Base-by-base conservation (phyloP, 2,329 filamentous ascomycete species). In the Penicillium verrucosum region DNA sequence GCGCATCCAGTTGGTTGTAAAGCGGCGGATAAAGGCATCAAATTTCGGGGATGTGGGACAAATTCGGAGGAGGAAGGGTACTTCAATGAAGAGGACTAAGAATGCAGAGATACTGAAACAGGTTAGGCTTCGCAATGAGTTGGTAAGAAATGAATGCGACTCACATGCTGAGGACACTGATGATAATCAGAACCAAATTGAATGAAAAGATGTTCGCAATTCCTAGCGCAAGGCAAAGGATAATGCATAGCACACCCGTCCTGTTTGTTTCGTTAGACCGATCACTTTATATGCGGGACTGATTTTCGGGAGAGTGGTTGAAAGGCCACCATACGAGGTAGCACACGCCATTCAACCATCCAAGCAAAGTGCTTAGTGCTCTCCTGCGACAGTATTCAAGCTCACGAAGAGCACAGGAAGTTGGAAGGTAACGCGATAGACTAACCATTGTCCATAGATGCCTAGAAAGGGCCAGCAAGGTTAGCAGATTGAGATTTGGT, bases 1-100 rank as follows among this genome's bases (percentile, higher is more conserved):
- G 77, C 94, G 92, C 87, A 94, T 95, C 80, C 92, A 97, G 81
- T 97, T 97, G 58, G 92, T 96, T 62, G 91, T 91, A 80, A 99
- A 90, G 70, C 85, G 88, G 76, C 93, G 92, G 75, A 99, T 93
- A 73, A 92, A 88, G 64, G 79, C 80, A 75, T 99, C 94, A 78
- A 99, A 99, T 63, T 84, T 86, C 62, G 87, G 77, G 14, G 93
- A 97, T 6, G 94, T 99, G 57, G 94, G 94, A 80, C 94, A 99
- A 79, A 99, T 97, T 77, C 94, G 90, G 60, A 99, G 87, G 56
- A 99, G 89, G 58, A 97, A 87, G 29, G 94, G 94, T 18, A 99
- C 88, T 76, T 99, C 90, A 71, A 93, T 82, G 77, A 94, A 94
- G 70, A 94, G 79, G 70, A 94, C 88, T 66, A 92, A 68, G 67